Evolutionary conservation across 257 asterid genomes (phyloP).

Genomic region (Petunia secreta): DNA sequence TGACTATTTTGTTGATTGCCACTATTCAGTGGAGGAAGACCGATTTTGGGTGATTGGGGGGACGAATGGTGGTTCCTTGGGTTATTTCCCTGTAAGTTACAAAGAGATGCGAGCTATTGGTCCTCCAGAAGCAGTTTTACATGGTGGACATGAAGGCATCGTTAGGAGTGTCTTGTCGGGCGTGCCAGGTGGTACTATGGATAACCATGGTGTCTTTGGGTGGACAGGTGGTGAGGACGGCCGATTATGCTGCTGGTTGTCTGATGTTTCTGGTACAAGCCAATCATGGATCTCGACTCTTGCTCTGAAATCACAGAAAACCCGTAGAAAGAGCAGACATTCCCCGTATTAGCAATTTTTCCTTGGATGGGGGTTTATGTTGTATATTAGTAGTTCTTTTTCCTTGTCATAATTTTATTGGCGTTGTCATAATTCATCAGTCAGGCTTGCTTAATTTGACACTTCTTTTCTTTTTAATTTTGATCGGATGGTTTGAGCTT

Average conservation of each 20-base stretch:
- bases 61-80: slow-evolving; percentile 71
- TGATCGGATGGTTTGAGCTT: not conserved
- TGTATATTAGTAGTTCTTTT: not conserved
- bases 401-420: not conserved
- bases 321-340: slow-evolving; percentile 50
- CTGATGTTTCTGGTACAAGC: slow-evolving; percentile 48
- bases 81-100: slow-evolving; percentile 70
- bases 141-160: slow-evolving; percentile 79
- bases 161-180: slow-evolving; percentile 67
- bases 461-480: not conserved
- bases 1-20: slow-evolving; percentile 86
- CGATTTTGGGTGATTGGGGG: slow-evolving; percentile 82
- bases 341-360: slow-evolving; percentile 58
- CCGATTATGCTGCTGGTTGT: slow-evolving; percentile 84
- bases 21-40: slow-evolving; percentile 75
- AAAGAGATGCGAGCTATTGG: slow-evolving; percentile 44
- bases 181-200: slow-evolving; percentile 38
- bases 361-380: slow-evolving; percentile 4
- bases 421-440: not conserved
- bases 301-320: slow-evolving; percentile 59
- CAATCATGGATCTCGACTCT: slow-evolving; percentile 69
- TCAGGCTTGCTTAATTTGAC: not conserved
- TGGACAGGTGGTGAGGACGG: slow-evolving; percentile 99
- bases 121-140: slow-evolving; percentile 74
- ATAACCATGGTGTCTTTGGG: slow-evolving; percentile 58